These are phyloP conservation scores for Kodamaea hsintzibuensis DNA, from an alignment of 805 yeast genomes.

Conservation along the genomic window DNA sequence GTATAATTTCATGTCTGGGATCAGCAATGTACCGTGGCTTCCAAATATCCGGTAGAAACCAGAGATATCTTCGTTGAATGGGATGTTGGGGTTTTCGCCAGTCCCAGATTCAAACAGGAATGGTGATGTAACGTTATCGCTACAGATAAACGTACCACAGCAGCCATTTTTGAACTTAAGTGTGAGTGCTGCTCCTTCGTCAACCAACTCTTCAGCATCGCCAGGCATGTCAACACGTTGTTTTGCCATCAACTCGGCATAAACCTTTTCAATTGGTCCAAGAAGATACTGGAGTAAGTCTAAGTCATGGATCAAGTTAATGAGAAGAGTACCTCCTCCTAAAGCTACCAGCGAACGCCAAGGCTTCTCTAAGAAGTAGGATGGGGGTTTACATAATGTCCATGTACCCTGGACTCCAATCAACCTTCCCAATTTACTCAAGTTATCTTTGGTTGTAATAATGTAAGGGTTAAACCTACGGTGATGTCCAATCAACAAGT, in stretches of 20 bases:
- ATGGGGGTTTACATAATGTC: conserved; percentile 36
- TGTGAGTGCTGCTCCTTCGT: conserved; percentile 40
- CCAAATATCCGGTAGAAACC: conserved; percentile 42
- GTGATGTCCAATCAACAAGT: conserved; percentile 41
- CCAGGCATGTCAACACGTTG: conserved; percentile 22
- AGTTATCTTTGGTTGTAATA: conserved; percentile 31
- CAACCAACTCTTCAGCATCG: conserved; percentile 24
- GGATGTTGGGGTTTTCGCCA: conserved; percentile 41
- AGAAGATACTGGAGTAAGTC: conserved; percentile 39
- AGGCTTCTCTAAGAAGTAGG: conserved; percentile 31
- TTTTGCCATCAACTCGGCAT: conserved; percentile 35
- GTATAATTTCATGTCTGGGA: conserved; percentile 38
- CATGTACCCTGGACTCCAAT: conserved; percentile 42
- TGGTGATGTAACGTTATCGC: conserved; percentile 40
- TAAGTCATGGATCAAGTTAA: conserved; percentile 41
- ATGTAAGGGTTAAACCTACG: conserved; percentile 42
- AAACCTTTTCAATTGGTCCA: conserved; percentile 38
- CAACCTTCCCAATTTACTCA: conserved; percentile 29
- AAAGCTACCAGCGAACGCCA: conserved; percentile 31
- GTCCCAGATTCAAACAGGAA: conserved; percentile 41
- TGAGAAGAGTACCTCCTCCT: conserved; percentile 41
- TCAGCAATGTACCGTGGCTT: conserved; percentile 37
- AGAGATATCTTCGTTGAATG: conserved; percentile 26
- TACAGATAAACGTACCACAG: conserved; percentile 38
- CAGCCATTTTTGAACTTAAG: conserved; percentile 32